phyloP scores from a whole-genome alignment of 225 moss, liverwort and hornwort species.

The Sphagnum tenellum region DNA sequence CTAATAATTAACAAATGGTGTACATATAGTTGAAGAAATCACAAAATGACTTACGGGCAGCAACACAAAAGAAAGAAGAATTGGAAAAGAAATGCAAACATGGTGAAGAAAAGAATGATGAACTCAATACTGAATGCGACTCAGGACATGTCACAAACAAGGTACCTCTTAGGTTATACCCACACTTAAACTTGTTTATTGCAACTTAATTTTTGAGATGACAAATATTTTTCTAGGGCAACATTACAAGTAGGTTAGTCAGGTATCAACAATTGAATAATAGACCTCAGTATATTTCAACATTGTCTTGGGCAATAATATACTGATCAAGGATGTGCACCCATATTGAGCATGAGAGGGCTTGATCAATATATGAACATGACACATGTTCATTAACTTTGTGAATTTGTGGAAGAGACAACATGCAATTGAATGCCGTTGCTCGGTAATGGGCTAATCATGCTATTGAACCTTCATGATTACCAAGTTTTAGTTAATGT shows the following conservation, averaged over 20 bases:
- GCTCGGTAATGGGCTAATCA: too few species aligned
- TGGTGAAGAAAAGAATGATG: constrained; percentile 48
- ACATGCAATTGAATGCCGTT: too few species aligned
- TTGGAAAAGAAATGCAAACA: constrained; percentile 42
- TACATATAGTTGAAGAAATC: constrained; percentile 63
- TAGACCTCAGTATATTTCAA: neutral
- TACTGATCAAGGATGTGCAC: too few species aligned
- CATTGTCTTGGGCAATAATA: too few species aligned
- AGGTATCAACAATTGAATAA: neutral
- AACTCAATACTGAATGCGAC: constrained; percentile 66
- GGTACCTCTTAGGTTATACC: constrained; percentile 17
- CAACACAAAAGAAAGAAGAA: constrained; percentile 62
- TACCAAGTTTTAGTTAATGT: too few species aligned
- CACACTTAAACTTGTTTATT: neutral
- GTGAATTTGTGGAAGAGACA: too few species aligned
- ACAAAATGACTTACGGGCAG: constrained; percentile 51
- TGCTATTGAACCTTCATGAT: too few species aligned
- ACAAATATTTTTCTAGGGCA: neutral
- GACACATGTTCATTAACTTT: too few species aligned
- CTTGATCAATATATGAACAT: too few species aligned
- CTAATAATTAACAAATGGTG: neutral
- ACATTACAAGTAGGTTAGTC: neutral
- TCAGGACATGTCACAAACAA: constrained; percentile 57
- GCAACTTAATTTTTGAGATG: neutral
- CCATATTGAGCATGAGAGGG: too few species aligned